Base-by-base conservation (phyloP, 73 alveolate genomes). In the Diophrys sp. region DNA sequence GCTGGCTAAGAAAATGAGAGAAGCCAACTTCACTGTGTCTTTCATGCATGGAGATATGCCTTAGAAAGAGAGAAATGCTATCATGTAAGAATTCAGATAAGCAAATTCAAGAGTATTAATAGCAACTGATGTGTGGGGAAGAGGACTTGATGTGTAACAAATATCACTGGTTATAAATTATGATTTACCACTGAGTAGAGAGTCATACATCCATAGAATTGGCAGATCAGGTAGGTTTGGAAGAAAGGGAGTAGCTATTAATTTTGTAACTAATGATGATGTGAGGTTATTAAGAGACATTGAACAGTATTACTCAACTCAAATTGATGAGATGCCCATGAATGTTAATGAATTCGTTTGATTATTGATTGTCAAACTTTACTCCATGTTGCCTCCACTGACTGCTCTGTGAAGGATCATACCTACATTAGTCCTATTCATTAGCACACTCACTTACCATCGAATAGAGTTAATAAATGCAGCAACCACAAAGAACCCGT, bases 271-370 rank as follows among this genome's bases (percentile, higher is more conserved):
- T 79, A 95, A 95, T 74, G 99, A 96, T 31, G 99, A 98, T 86
- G 97, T 96, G 74, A 96, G 98, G 82, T 74, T 89, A 55, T 84
- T 98, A 72, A 92, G 99, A 80, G 99, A 96, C 91, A 98, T 98
- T 86, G 99, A 96, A 87, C 97, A 96, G 90, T 95, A 89, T 81
- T 98, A 98, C 95, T 95, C 99, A 33, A 98, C 97, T 54, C 95
- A 97, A 88, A 98, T 98, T 62, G 99, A 98, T 89, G 99, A 98
- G 89, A 98, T 98, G 99, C 99, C 99, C n/a, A 96, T 93, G 96
- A 96, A 97, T 90, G 97, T 97, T 54, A 96, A 98, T 70, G 99
- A 96, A 78, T 89, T 96, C 26, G 81, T 96, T 32, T 93, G 55
- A n/a, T n/a, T n/a, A n/a, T 29, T 2, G 33, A 11, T n/a, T 24